These are phyloP conservation scores for Leptodontidium sp. DNA, from an alignment of 2,329 filamentous ascomycete species.

Conservation along the genomic window DNA sequence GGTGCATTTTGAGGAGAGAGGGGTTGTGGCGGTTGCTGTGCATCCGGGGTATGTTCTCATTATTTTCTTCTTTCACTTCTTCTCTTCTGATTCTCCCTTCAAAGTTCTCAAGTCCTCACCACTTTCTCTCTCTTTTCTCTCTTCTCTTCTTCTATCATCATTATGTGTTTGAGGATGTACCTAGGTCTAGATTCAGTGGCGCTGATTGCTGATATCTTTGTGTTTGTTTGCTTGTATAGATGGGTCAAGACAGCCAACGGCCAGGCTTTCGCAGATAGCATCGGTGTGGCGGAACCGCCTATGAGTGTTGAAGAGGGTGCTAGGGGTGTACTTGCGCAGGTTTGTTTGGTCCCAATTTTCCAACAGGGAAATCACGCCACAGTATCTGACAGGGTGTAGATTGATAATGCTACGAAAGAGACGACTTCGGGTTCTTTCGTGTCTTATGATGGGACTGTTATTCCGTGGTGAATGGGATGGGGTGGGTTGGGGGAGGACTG, in stretches of 20 bases:
- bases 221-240: constrained; percentile 23
- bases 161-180: too few relatives aligned
- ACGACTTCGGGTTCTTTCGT: constrained; percentile 42
- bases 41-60: constrained; percentile 42
- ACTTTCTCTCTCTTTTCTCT: too few relatives aligned
- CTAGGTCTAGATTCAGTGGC: too few relatives aligned
- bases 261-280: constrained; percentile 45
- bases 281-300: constrained; percentile 48
- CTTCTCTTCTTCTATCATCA: too few relatives aligned
- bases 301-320: constrained; percentile 49
- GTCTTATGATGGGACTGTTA: constrained; percentile 34
- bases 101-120: neutral
- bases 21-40: constrained; percentile 46
- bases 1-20: constrained; percentile 49
- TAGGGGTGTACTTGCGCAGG: constrained; percentile 45
- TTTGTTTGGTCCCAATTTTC: constrained; percentile 20
- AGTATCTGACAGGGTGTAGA: constrained; percentile 27
- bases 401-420: constrained; percentile 50
- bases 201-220: too few relatives aligned
- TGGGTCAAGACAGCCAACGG: constrained; percentile 55
- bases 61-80: neutral
- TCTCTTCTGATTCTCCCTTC: neutral
- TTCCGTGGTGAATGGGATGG: constrained; percentile 36
- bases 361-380: too few relatives aligned
- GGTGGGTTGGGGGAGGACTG: neutral